A percentile compares a stretch with the other conserved stretches of the same genome.
phyloP scores from a whole-genome alignment of 139 green algal genomes.

The Closterium sp. region DNA sequence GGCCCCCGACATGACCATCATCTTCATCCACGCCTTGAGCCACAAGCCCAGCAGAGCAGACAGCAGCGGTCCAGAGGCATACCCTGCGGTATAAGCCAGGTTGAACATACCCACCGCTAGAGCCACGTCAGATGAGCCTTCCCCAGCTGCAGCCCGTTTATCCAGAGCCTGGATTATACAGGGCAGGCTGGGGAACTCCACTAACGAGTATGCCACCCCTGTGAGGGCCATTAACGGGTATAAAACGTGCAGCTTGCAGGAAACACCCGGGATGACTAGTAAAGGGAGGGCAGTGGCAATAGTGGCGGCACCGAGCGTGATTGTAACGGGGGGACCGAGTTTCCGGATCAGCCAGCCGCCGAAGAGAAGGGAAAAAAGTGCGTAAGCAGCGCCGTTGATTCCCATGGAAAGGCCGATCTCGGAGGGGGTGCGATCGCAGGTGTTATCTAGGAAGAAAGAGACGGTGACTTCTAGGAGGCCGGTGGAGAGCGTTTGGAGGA shows the following conservation, averaged over 20 bases:
- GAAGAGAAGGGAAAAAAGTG: not conserved
- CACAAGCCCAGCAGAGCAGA: not conserved
- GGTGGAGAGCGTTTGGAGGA: not conserved
- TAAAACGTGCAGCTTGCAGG: not conserved
- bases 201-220: not conserved
- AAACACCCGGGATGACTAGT: not conserved
- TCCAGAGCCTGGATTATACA: not conserved
- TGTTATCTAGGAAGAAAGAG: not conserved
- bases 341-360: not conserved
- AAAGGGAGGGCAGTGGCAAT: not conserved
- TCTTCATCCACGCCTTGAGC: not conserved
- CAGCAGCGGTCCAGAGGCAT: not conserved
- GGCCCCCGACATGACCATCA: not conserved
- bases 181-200: not conserved
- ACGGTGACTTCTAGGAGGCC: not conserved
- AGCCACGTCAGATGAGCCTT: not conserved
- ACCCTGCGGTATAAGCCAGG: not conserved
- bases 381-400: not conserved
- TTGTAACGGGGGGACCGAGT: not conserved
- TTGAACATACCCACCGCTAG: not conserved
- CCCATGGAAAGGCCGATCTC: not conserved
- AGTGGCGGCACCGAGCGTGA: not conserved
- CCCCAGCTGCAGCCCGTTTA: not conserved
- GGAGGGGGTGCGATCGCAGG: not conserved
- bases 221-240: not conserved